A percentile compares a stretch with the other conserved stretches of the same genome.
Evolutionary conservation across 2,329 filamentous ascomycete genomes (phyloP).

Genomic region (Triangularia verruculosa): DNA sequence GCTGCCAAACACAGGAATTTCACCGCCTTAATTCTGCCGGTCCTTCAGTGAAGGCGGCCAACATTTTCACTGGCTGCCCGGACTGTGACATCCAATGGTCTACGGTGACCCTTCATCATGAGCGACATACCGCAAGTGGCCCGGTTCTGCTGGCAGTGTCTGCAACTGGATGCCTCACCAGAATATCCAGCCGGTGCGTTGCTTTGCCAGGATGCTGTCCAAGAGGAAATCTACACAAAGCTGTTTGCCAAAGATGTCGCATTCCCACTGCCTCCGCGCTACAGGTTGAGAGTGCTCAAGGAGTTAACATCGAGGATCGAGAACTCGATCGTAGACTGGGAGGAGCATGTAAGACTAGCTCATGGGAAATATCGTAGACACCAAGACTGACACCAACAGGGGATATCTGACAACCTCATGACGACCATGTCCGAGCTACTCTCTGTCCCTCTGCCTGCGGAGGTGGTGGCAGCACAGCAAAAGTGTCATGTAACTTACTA

Average conservation of each 20-base stretch:
- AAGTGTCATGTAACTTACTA: conserved; percentile 74
- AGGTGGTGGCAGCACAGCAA: conserved; percentile 63
- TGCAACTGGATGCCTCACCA: conserved; percentile 67
- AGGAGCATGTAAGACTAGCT: conserved; percentile 72
- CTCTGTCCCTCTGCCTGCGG: conserved; percentile 59
- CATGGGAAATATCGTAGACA: conserved; percentile 7
- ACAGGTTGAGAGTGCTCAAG: conserved; percentile 72
- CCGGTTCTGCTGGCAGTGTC: conserved; percentile 70
- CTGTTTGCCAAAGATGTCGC: conserved; percentile 62
- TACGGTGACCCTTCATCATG: background rate
- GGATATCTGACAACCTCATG: conserved; percentile 79
- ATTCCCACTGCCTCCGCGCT: conserved; percentile 63
- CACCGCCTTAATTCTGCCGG: background rate
- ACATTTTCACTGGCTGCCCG: background rate
- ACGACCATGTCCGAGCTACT: conserved; percentile 63
- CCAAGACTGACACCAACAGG: conserved; percentile 49
- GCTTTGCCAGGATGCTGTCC: conserved; percentile 60
- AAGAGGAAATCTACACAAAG: conserved; percentile 61
- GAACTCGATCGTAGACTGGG: conserved; percentile 71
- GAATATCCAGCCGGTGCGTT: conserved; percentile 59
- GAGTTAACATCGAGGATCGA: conserved; percentile 69
- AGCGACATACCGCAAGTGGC: background rate
- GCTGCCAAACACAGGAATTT: background rate
- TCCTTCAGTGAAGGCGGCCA: background rate
- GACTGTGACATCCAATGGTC: background rate